Conservation (phyloP, 257 asterid species). For the Paulownia fortunei region DNA sequence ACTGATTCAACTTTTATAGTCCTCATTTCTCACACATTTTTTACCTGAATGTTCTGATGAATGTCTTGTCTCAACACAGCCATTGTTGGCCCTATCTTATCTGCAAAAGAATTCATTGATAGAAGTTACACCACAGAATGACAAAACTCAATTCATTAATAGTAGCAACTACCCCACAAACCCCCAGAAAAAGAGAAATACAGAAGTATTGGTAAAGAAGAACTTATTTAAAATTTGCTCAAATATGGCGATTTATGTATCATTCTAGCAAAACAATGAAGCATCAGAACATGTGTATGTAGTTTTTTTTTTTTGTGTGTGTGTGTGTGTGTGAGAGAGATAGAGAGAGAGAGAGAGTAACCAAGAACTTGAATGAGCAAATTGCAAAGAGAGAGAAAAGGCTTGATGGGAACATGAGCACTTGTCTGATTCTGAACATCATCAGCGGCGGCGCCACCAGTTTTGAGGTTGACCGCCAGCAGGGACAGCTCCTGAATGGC, state of each 20-base stretch:
- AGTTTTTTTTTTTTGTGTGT: constrained; percentile 3
- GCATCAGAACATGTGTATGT: neutral
- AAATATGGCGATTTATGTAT: too few species aligned
- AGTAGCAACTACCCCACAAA: too few species aligned
- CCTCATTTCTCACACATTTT: neutral
- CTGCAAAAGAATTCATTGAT: constrained; percentile 51
- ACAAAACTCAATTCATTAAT: neutral
- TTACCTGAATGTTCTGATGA: constrained; percentile 77
- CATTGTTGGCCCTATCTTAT: constrained; percentile 99
- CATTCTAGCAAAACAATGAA: too few species aligned
- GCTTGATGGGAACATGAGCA: constrained; percentile 58
- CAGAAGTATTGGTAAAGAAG: too few species aligned
- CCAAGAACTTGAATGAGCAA: constrained; percentile 84
- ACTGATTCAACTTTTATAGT: neutral
- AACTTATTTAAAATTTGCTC: too few species aligned
- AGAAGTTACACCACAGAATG: constrained; percentile 12
- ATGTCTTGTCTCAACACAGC: constrained; percentile 90
- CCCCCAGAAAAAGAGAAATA: too few species aligned
- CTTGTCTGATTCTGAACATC: neutral
- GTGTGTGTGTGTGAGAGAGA: constrained; percentile 10
- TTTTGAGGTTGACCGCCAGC: constrained; percentile 43
- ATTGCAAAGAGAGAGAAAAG: constrained; percentile 78
- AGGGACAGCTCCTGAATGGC: constrained; percentile 72
- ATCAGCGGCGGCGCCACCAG: constrained; percentile 10
- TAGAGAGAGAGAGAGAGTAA: constrained; percentile 38